These are phyloP conservation scores for Penicillium canescens DNA, from an alignment of 495 filamentous ascomycete genomes.

Conservation along the genomic window DNA sequence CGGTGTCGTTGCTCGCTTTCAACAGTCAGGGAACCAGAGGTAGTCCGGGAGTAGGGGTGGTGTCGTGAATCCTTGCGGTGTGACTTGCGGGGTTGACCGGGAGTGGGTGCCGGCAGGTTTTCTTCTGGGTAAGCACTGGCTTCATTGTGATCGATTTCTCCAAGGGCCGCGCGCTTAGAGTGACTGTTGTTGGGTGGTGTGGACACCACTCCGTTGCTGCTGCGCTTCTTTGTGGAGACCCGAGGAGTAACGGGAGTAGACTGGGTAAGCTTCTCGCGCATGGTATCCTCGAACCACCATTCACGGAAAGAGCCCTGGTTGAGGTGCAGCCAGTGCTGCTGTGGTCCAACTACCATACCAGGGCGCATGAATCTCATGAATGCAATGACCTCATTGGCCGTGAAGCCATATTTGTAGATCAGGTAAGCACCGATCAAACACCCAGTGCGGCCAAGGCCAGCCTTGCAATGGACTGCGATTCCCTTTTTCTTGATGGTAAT, in stretches of 20 bases:
- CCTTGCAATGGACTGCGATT: constrained; percentile 98
- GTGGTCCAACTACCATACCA: constrained; percentile 98
- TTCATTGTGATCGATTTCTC: constrained; percentile 85
- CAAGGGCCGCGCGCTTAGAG: constrained; percentile 77
- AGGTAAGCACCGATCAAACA: constrained; percentile 97
- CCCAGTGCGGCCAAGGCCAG: constrained; percentile 92
- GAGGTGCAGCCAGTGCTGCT: constrained; percentile 98
- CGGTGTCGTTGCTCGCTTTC: constrained; percentile 44
- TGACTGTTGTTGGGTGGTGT: constrained; percentile 81
- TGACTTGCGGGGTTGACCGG: constrained; percentile 91
- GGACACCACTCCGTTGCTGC: constrained; percentile 62
- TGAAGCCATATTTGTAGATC: constrained; percentile 98
- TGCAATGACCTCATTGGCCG: constrained; percentile 95
- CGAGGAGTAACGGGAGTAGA: constrained; percentile 77
- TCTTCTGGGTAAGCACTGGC: constrained; percentile 57
- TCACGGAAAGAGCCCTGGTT: constrained; percentile 96
- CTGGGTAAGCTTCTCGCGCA: constrained; percentile 65
- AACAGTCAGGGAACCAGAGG: constrained; percentile 39
- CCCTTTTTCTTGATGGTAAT: constrained; percentile 84
- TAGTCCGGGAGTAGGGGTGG: constrained; percentile 52
- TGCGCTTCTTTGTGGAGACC: constrained; percentile 51
- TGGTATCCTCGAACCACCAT: constrained; percentile 94
- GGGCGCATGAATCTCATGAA: constrained; percentile 99
- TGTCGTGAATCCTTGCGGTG: constrained; percentile 61
- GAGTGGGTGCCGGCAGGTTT: constrained; percentile 90